Evolutionary conservation across 2,329 filamentous ascomycete genomes (phyloP).

Genomic region (Aureobasidium sp.): DNA sequence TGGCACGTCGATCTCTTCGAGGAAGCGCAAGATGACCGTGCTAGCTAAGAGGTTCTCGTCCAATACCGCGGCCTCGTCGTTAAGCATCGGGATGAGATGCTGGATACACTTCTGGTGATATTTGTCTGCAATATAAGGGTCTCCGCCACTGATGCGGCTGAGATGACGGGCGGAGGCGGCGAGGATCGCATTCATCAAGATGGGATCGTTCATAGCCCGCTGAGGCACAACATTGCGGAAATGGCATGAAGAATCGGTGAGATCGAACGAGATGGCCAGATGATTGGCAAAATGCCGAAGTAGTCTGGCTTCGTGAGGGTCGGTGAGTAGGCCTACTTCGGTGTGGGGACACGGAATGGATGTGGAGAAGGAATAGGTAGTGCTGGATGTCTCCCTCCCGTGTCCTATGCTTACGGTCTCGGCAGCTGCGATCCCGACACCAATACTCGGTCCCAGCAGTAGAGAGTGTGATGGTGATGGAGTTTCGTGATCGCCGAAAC

Average conservation of each 20-base stretch:
- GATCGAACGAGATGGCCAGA: neutral
- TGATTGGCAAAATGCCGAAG: neutral
- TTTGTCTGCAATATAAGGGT: slow-evolving; percentile 52
- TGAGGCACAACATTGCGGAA: slow-evolving; percentile 63
- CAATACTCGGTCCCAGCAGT: neutral
- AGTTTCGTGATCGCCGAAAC: neutral
- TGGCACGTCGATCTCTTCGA: slow-evolving; percentile 60
- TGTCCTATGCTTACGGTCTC: neutral
- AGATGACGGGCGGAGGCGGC: slow-evolving; percentile 63
- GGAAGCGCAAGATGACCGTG: slow-evolving; percentile 62
- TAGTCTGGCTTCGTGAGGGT: neutral
- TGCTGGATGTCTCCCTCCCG: neutral
- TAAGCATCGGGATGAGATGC: slow-evolving; percentile 54
- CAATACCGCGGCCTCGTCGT: slow-evolving; percentile 42
- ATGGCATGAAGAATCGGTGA: slow-evolving; percentile 42
- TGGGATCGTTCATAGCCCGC: slow-evolving; percentile 55
- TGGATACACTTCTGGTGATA: slow-evolving; percentile 63
- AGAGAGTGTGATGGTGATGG: neutral
- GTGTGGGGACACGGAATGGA: neutral
- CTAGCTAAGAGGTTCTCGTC: slow-evolving; percentile 62
- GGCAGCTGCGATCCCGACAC: neutral
- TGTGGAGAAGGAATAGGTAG: neutral
- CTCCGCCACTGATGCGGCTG: neutral
- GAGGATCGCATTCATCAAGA: slow-evolving; percentile 63
- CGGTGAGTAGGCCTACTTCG: neutral